Percentiles rank a stretch among this genome's conserved stretches.
phyloP scores from a whole-genome alignment of 345 rosid species.

The Murraya paniculata region DNA sequence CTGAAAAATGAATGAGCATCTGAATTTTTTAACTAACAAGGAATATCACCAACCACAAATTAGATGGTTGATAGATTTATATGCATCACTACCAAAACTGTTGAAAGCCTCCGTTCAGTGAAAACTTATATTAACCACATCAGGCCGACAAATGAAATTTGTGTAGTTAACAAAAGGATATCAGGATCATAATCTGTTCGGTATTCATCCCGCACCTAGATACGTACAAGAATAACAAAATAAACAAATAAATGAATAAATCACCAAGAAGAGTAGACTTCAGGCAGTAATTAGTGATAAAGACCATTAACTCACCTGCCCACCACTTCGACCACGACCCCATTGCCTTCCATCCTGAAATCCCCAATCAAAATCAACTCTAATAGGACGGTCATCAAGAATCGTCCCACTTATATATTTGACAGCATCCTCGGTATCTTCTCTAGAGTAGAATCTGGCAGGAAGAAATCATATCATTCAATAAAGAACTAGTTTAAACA shows the following conservation, averaged over 20 bases:
- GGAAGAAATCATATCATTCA: conserved; percentile 1
- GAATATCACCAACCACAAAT: neutral
- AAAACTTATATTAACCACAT: neutral
- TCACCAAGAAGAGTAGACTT: neutral
- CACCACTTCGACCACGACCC: conserved; percentile 99
- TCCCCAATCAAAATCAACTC: conserved; percentile 99
- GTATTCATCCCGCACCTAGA: conserved; percentile 97
- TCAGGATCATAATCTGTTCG: conserved; percentile 99
- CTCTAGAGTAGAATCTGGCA: conserved; percentile 86
- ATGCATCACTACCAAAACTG: neutral
- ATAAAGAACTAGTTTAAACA: neutral
- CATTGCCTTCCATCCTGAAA: conserved; percentile 98
- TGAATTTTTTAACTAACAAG: conserved; percentile 2
- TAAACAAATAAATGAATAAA: conserved; percentile 12
- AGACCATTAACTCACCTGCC: conserved; percentile 56
- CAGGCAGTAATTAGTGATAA: conserved; percentile 1
- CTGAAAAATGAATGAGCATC: conserved; percentile 16
- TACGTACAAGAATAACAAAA: neutral
- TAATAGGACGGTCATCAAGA: conserved; percentile 95
- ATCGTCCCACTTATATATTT: conserved; percentile 93
- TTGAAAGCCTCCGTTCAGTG: neutral
- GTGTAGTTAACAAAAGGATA: conserved; percentile 59
- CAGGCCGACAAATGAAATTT: neutral
- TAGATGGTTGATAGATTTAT: neutral
- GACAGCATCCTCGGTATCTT: conserved; percentile 94